Base-by-base conservation (phyloP, 495 filamentous ascomycete species). In the Talaromyces trachyspermus region DNA sequence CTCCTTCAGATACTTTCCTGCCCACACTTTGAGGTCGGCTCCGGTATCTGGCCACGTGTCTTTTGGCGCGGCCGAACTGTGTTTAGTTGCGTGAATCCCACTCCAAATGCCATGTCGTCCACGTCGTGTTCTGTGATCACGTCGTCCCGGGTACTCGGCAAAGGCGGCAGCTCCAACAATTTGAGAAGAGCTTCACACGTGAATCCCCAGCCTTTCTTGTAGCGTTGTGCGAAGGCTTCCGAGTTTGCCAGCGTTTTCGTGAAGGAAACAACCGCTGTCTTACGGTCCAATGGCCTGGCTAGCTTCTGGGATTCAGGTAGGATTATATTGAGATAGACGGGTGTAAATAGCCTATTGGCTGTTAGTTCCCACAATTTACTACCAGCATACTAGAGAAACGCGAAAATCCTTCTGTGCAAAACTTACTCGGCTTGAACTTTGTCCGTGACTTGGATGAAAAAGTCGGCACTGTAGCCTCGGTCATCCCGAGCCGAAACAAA, bases 41-140 rank as follows among this genome's bases (percentile, higher is more conserved):
- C 70, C 70, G 7, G 91, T 83, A 45, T 94, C 83, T 25, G 89
- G 85, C 76, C 83, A 95, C 15, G 85, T 81, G 58, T 95, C 90
- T 71, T 72, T 7, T 73, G 55, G 25, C 65, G 59, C 42, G 79
- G 77, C 61, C 84, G 86, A 64, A 90, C 88, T 1, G 92, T 96
- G 61, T 86, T 90, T 47, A 99, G 74, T 32, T 84, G 78, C 1
- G 92, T 96, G 66, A 94, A 99, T 1, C 88, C 89, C 35, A 95
- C 80, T 9, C 91, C 94, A 55, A 97, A 99, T 42, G 85, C 81
- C 58, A 95, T 79, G 60, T 98, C 91, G 53, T 98, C 92, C 37
- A 92, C 84, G 54, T 97, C 92, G 8, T 85, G 81, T 56, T 95
- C 89, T 12, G 77, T 73, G 53, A 90, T 80, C 18, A 83, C 59